Evolutionary conservation across 208 protist species (phyloP).

Genomic region (Leishmania gerbilli): DNA sequence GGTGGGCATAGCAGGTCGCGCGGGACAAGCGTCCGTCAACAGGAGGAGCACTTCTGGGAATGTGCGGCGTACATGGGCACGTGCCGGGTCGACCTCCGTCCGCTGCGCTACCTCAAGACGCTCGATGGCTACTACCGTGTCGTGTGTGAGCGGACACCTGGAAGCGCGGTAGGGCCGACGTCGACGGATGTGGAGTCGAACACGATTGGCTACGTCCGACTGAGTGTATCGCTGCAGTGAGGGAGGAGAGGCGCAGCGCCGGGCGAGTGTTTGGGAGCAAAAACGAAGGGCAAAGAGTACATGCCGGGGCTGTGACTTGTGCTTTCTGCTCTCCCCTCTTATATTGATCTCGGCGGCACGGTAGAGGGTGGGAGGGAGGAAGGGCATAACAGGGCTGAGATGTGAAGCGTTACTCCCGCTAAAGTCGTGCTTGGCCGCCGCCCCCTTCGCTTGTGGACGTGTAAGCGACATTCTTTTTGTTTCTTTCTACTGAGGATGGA

Average conservation of each 20-base stretch:
- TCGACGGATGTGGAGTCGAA: conserved; percentile 16
- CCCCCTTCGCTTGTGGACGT: not conserved
- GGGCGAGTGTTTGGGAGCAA: not conserved
- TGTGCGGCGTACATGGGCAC: conserved; percentile 65
- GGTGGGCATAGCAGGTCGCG: not conserved
- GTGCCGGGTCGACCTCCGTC: conserved; percentile 73
- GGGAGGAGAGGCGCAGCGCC: not conserved
- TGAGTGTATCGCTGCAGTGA: conserved; percentile 49
- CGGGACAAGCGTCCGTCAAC: not conserved
- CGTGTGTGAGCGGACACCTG: conserved; percentile 19
- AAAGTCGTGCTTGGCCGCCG: not conserved
- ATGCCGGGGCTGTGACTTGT: not conserved
- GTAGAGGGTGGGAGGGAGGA: not conserved
- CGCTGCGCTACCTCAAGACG: conserved; percentile 62
- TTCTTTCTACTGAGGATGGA: not conserved
- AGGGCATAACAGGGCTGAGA: not conserved
- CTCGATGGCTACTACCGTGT: conserved; percentile 84
- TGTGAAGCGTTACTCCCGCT: not conserved
- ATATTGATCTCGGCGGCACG: not conserved
- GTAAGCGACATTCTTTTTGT: not conserved
- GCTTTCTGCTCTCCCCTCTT: not conserved
- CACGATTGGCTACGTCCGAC: conserved; percentile 71
- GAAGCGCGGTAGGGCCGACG: conserved; percentile 2
- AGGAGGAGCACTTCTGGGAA: conserved; percentile 72
- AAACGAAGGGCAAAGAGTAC: not conserved